Percentiles rank a stretch among this genome's conserved stretches.
Conservation (phyloP, 495 filamentous ascomycete genomes). For the Aspergillus asperescens region DNA sequence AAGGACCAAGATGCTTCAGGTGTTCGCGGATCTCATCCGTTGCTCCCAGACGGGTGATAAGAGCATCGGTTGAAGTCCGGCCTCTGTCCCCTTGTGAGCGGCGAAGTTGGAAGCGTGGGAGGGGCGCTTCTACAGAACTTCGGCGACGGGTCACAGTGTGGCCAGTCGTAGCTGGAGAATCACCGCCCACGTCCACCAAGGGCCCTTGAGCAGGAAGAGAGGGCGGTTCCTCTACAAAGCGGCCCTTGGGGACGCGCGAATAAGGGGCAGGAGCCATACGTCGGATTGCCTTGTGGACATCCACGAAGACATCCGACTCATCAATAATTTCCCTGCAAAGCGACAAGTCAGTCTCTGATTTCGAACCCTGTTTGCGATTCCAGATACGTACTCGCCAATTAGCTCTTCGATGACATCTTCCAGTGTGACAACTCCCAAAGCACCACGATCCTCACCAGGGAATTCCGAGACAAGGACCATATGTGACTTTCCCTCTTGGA, state of each 20-base stretch:
- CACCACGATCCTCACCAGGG: constrained; percentile 83
- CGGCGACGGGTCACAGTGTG: constrained; percentile 25
- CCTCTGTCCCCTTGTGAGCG: constrained; percentile 27
- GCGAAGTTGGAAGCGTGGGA: constrained; percentile 43
- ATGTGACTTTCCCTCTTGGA: constrained; percentile 97
- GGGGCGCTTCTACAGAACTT: constrained; percentile 49
- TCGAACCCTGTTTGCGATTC: neutral
- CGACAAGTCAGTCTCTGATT: constrained; percentile 10
- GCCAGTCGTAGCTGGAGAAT: constrained; percentile 6
- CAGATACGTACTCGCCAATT: constrained; percentile 81
- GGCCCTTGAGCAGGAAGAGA: constrained; percentile 26
- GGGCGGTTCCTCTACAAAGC: constrained; percentile 47
- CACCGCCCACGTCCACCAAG: constrained; percentile 34
- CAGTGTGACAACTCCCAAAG: constrained; percentile 86
- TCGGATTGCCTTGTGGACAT: constrained; percentile 93
- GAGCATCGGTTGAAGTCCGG: constrained; percentile 23
- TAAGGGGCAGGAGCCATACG: constrained; percentile 65
- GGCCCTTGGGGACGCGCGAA: constrained; percentile 54
- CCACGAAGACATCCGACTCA: constrained; percentile 93
- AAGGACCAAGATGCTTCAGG: constrained; percentile 85
- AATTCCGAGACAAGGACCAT: constrained; percentile 94
- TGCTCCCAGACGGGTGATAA: constrained; percentile 35
- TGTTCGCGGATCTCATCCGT: constrained; percentile 70
- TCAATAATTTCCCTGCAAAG: constrained; percentile 65
- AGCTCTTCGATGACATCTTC: constrained; percentile 98